Percentiles rank a stretch among this genome's conserved stretches.
Conservation (phyloP, 2,329 filamentous ascomycete genomes). For the Plectosphaerella plurivora region DNA sequence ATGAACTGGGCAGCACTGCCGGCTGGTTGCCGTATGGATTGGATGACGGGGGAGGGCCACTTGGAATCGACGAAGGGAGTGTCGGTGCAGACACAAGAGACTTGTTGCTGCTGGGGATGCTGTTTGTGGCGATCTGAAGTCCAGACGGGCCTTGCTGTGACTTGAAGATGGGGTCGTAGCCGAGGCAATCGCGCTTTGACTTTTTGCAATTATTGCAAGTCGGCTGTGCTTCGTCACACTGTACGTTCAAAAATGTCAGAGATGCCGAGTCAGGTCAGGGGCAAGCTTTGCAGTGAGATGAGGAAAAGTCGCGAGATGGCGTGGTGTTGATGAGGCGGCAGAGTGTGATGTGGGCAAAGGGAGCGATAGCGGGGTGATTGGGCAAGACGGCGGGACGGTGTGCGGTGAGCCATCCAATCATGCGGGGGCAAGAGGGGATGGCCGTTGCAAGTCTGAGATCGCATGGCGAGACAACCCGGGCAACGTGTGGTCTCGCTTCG, state of each 20-base stretch:
- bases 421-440: background rate
- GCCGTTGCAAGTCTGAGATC: background rate
- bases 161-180: constrained; percentile 86
- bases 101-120: constrained; percentile 16
- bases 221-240: constrained; percentile 97
- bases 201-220: constrained; percentile 88
- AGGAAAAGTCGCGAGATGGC: constrained; percentile 7
- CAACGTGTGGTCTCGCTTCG: constrained; percentile 24
- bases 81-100: constrained; percentile 22
- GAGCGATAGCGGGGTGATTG: background rate
- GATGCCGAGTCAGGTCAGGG: background rate
- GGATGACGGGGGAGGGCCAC: constrained; percentile 15
- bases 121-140: constrained; percentile 66
- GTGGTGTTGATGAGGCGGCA: constrained; percentile 8
- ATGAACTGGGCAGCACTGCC: constrained; percentile 12
- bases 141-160: constrained; percentile 65
- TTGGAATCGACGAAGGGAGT: constrained; percentile 25
- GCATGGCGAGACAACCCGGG: constrained; percentile 7
- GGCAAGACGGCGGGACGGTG: background rate
- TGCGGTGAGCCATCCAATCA: background rate
- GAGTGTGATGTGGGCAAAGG: background rate
- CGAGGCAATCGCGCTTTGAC: constrained; percentile 80
- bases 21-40: constrained; percentile 41
- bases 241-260: constrained; percentile 8
- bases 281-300: constrained; percentile 1